A percentile compares a stretch with the other conserved stretches of the same genome.
Evolutionary conservation across 176 grass and related monocot genomes (phyloP).

Genomic region (Avena eriantha): DNA sequence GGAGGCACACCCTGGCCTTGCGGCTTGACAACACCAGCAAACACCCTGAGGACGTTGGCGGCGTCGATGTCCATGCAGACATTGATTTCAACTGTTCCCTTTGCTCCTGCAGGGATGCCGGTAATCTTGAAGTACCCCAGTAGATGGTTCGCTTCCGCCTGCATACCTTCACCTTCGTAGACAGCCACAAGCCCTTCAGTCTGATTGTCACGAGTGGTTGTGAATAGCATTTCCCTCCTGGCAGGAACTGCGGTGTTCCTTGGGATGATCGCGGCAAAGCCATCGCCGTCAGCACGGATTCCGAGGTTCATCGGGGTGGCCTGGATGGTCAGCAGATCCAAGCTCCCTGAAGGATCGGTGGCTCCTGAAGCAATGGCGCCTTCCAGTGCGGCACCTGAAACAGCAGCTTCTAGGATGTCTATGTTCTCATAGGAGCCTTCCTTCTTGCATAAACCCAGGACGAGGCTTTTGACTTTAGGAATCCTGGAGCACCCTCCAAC

Average conservation of each 20-base stretch:
- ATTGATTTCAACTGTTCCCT: conserved; percentile 60
- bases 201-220: conserved; percentile 58
- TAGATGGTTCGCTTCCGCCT: conserved; percentile 60
- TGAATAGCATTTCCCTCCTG: conserved; percentile 65
- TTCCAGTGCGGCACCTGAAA: conserved; percentile 69
- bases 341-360: conserved; percentile 54
- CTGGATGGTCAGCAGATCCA: conserved; percentile 71
- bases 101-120: conserved; percentile 50
- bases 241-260: conserved; percentile 67
- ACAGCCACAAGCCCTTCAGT: conserved; percentile 62
- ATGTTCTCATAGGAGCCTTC: conserved; percentile 48
- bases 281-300: conserved; percentile 41
- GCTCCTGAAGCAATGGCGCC: conserved; percentile 70
- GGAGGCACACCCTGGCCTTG: conserved; percentile 37
- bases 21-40: conserved; percentile 44
- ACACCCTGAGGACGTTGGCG: conserved; percentile 55
- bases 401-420: conserved; percentile 64
- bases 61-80: conserved; percentile 81
- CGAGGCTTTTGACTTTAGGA: conserved; percentile 60
- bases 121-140: conserved; percentile 74
- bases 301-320: conserved; percentile 65
- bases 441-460: conserved; percentile 63
- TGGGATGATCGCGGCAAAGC: conserved; percentile 44
- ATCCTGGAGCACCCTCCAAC: conserved; percentile 73
- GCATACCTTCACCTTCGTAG: conserved; percentile 64